Evolutionary conservation across 495 filamentous ascomycete species (phyloP).

Genomic region (Xylaria acuta): DNA sequence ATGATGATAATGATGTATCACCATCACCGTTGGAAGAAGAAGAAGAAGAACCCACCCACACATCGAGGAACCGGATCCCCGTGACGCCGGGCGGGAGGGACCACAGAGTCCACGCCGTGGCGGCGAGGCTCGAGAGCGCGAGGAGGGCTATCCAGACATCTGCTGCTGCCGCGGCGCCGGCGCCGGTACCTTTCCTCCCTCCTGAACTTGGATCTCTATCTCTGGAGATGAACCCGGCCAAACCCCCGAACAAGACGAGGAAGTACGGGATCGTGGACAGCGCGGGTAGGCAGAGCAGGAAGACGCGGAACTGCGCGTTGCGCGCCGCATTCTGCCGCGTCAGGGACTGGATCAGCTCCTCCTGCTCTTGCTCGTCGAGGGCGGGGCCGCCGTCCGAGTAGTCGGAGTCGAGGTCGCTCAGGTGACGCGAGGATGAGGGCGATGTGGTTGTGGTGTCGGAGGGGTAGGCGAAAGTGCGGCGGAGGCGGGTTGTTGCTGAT

Average conservation of each 20-base stretch:
- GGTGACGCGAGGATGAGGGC: slow-evolving; percentile 38
- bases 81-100: slow-evolving; percentile 48
- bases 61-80: slow-evolving; percentile 44
- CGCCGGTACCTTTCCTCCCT: too few relatives aligned
- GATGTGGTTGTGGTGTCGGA: slow-evolving; percentile 52
- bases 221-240: background rate
- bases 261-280: slow-evolving; percentile 60
- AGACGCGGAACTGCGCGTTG: slow-evolving; percentile 63
- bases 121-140: slow-evolving; percentile 62
- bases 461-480: slow-evolving; percentile 69
- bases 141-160: slow-evolving; percentile 57
- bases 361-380: slow-evolving; percentile 65
- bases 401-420: slow-evolving; percentile 44
- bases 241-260: slow-evolving; percentile 48
- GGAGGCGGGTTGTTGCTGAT: slow-evolving; percentile 53
- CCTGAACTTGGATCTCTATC: background rate
- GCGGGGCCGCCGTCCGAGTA: slow-evolving; percentile 65
- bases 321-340: slow-evolving; percentile 60
- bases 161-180: slow-evolving; percentile 16
- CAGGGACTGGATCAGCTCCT: slow-evolving; percentile 67
- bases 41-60: slow-evolving; percentile 21
- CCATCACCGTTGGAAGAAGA: too few relatives aligned
- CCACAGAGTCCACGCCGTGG: slow-evolving; percentile 61
- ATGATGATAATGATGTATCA: too few relatives aligned
- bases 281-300: slow-evolving; percentile 65